Base-by-base conservation (phyloP, 306 rosid genomes). In the Macrotyloma uniflorum region DNA sequence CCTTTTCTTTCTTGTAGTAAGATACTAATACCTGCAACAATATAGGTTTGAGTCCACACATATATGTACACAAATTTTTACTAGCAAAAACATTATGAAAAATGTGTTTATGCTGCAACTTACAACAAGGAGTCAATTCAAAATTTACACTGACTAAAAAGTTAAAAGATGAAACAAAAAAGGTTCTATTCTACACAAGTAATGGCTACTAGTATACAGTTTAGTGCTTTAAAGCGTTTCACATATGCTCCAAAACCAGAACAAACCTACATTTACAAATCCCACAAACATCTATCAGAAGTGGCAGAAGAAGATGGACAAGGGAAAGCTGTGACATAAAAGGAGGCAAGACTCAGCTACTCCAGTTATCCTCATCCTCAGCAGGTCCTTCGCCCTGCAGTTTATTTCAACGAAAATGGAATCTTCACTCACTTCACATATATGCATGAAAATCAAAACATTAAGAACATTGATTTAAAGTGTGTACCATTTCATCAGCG, bases 321-420 rank as follows among this genome's bases (percentile, higher is more conserved):
- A 24, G 50, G 20, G 28, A 42, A 35, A 55, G 66, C 33, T 23
- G 46, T 38, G 19, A 24, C 47, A 57, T 23, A 59, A 51, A 62
- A 26, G 69, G 26, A 74, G 42, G 74, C 14, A 26, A 73, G 45
- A 54, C 86, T 80, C 83, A 95, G 85, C 72, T 90, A 50, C 98
- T 95, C 98, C 97, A 95, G 82, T 78, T 88, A 83, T 95, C 98
- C 84, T 80, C 86, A 76, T 95, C 97, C 67, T 77, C 83, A 19
- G 43, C 54, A 20, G 81, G 45, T 51, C 83, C 88, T 83, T 79
- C 89, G 16, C 85, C 93, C 97, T 91, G 86, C 88, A 83, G 67
- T 85, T 76, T 83, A 88, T 61, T 77, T 72, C 83, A 74, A 33
- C 32, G 55, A 43, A 47, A 81, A 28, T 28, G 63, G 53, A 40